phyloP scores from a whole-genome alignment of 352 stramenopile genomes.

The Phytophthora vignae region DNA sequence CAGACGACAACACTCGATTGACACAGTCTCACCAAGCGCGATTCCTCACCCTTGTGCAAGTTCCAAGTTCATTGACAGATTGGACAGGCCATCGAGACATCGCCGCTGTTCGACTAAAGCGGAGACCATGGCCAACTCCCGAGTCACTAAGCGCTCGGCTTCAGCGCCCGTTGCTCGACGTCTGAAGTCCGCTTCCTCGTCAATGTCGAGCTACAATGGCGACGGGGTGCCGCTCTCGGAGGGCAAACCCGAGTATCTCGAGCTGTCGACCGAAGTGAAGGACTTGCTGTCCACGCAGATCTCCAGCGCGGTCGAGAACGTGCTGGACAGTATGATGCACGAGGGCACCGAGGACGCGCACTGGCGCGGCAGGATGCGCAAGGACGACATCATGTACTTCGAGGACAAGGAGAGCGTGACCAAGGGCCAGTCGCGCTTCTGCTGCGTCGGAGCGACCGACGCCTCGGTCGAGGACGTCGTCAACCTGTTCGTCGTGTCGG shows the following conservation, averaged over 20 bases:
- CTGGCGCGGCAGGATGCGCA: conserved; percentile 43
- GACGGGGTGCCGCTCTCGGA: conserved; percentile 10
- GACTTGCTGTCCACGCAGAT: conserved; percentile 41
- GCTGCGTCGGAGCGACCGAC: conserved; percentile 39
- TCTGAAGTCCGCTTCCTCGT: conserved; percentile 21
- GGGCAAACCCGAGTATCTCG: conserved; percentile 24
- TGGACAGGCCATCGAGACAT: conserved; percentile 17
- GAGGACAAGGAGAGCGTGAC: conserved; percentile 41
- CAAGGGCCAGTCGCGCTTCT: conserved; percentile 47
- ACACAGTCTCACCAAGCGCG: conserved; percentile 24
- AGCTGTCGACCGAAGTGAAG: conserved; percentile 36
- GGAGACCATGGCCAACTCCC: conserved; percentile 22
- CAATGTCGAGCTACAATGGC: conserved; percentile 33
- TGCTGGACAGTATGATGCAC: conserved; percentile 49
- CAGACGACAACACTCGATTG: conserved; percentile 23
- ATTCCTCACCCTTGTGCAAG: conserved; percentile 12
- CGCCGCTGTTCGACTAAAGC: conserved; percentile 23
- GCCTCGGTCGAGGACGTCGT: conserved; percentile 50
- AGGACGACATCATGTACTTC: conserved; percentile 50
- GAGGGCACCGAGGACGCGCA: conserved; percentile 35
- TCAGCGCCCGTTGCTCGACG: conserved; percentile 21
- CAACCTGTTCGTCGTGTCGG: conserved; percentile 44
- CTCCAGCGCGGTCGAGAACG: conserved; percentile 38
- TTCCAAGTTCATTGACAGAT: conserved; percentile 35
- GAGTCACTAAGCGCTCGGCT: conserved; percentile 25